These are phyloP conservation scores for Hyaloperonospora brassicae DNA, from an alignment of 352 stramenopile genomes.

Conservation along the genomic window DNA sequence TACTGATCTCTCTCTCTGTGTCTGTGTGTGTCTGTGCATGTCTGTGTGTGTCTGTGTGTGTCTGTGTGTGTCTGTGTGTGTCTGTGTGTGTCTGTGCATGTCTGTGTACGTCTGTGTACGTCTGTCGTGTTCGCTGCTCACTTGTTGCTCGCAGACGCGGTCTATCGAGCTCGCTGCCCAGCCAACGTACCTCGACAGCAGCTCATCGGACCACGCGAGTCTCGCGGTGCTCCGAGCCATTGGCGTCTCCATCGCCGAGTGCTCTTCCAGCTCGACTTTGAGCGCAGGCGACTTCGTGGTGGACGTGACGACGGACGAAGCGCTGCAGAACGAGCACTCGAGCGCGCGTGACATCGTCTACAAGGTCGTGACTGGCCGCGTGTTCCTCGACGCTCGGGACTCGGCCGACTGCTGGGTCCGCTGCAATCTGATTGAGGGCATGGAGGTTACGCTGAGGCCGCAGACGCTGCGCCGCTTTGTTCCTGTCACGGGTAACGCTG, in stretches of 20 bases:
- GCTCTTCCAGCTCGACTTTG: neutral
- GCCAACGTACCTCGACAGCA: conserved; percentile 53
- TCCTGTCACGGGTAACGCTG: conserved; percentile 3
- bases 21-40: neutral
- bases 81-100: neutral
- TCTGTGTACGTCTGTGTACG: neutral
- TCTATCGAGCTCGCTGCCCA: conserved; percentile 34
- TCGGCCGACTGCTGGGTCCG: conserved; percentile 66
- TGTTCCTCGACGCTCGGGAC: conserved; percentile 62
- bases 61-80: neutral
- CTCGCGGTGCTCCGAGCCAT: conserved; percentile 45
- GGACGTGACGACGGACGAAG: conserved; percentile 18
- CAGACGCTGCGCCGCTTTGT: conserved; percentile 44
- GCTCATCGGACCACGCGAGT: conserved; percentile 45
- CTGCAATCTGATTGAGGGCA: conserved; percentile 31
- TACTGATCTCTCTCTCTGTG: conserved; percentile 3
- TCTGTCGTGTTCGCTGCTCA: neutral
- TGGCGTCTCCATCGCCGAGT: conserved; percentile 30
- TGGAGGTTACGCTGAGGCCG: conserved; percentile 23
- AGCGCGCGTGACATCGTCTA: conserved; percentile 25
- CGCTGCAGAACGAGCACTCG: conserved; percentile 45
- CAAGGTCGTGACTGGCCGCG: conserved; percentile 30
- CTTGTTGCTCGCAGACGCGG: conserved; percentile 7
- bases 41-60: conserved; percentile 1
- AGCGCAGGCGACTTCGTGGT: conserved; percentile 3